Evolutionary conservation across 2,329 filamentous ascomycete genomes (phyloP), one percentile per base, ranked within the genome.

Genomic region (Exserohilum turcica): DNA sequence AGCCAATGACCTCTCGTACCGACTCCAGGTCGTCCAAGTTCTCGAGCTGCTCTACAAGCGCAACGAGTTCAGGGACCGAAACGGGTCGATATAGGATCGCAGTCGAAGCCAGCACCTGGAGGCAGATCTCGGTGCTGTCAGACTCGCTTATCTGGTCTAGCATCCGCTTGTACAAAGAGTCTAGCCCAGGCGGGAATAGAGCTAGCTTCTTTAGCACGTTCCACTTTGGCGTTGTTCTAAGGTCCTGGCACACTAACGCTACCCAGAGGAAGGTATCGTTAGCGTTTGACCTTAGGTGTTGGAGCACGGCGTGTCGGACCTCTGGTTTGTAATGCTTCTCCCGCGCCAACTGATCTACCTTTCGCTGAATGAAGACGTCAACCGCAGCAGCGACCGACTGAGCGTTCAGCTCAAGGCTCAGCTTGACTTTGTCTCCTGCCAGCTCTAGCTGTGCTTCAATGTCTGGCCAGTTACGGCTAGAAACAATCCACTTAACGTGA

Each of bases 111-210:
- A 82, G 69, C 9, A 82, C 62, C 5, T 64, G 52, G 44, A 50
- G 64, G 60, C 72, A 80, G 7, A 72, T 21, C 0, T 70, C 45
- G 2, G 60, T 51, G 15, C 76, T 60, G 0, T 70, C 51, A 1
- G 61, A 71, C 2, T 50, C 10, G 6, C 32, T 13, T 5, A 80
- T 74, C 6, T 72, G 60, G 0, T 60, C 24, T 18, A 79, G 58
- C 75, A 80, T 80, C 12, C 65, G 65, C 2, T 56, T 4, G 47
- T 81, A 81, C 3, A 80, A 53, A 1, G 54, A 5, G 36, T 76
- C 48, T 0, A 80, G 71, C 0, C 73, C 73, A 4, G 64, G 52
- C 4, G 76, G 77, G 37, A 78, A 73, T 31, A 27, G 21, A 6
- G 55, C 7, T 5, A 76, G 35, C 48, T 57, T 56, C 24, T 44